Conservation (phyloP, 192 early-diverging fungal genomes). For the Coemansia guatemalensis region DNA sequence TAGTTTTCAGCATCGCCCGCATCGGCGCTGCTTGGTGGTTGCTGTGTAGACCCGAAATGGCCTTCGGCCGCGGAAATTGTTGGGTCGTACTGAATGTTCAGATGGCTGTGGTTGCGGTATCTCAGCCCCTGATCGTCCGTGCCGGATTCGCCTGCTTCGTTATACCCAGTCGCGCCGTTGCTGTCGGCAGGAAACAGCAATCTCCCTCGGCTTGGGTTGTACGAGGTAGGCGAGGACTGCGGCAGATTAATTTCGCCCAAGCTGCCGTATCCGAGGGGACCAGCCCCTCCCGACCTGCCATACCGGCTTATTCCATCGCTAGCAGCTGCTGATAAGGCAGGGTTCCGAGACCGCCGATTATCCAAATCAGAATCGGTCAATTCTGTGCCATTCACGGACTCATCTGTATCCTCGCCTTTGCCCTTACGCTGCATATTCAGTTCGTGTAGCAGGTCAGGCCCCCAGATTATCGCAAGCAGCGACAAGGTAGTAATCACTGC, state of each 20-base stretch:
- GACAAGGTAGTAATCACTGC: conserved; percentile 41
- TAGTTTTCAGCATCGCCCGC: not conserved
- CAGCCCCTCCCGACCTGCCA: too few species aligned
- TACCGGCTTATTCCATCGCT: not conserved
- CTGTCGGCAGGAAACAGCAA: not conserved
- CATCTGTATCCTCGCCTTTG: not conserved
- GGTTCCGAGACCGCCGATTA: not conserved
- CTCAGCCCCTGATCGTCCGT: not conserved
- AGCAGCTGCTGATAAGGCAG: not conserved
- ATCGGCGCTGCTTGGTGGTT: not conserved
- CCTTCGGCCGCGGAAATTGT: conserved; percentile 19
- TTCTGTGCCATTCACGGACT: too few species aligned
- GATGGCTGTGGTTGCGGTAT: conserved; percentile 48
- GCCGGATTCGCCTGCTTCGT: not conserved
- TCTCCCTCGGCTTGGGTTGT: not conserved
- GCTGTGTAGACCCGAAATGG: conserved; percentile 11
- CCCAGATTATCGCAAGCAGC: conserved; percentile 36
- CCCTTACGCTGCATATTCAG: conserved; percentile 8
- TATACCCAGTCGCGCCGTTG: not conserved
- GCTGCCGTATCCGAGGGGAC: too few species aligned
- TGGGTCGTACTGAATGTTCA: conserved; percentile 44
- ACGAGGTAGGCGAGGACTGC: conserved; percentile 5
- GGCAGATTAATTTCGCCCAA: not conserved
- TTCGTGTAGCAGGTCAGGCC: conserved; percentile 17
- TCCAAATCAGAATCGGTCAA: too few species aligned